A percentile compares a stretch with the other conserved stretches of the same genome.
These are phyloP conservation scores for Histomonas meleagridis DNA, from an alignment of 208 protist species.

Conservation along the genomic window DNA sequence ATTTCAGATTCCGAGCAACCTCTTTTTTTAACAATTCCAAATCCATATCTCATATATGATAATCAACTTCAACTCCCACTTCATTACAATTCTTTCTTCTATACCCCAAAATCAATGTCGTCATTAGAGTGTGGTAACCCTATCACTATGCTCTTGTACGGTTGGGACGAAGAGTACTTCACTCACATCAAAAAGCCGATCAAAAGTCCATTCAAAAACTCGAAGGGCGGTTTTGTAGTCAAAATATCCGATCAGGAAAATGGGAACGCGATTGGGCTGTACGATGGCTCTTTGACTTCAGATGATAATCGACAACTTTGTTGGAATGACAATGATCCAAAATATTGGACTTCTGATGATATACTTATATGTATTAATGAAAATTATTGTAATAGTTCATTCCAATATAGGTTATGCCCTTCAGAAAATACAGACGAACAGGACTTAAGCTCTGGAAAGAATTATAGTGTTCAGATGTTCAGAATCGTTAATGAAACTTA, in stretches of 20 bases:
- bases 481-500: background rate
- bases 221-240: background rate
- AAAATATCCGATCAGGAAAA: background rate
- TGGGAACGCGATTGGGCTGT: background rate
- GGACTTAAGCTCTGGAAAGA: background rate
- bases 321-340: background rate
- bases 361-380: background rate
- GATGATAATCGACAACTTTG: background rate
- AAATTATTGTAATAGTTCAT: background rate
- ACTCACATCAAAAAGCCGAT: background rate
- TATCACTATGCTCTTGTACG: background rate
- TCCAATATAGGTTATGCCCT: background rate
- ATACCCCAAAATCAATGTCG: background rate
- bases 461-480: background rate
- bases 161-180: background rate
- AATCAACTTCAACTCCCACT: too few relatives aligned
- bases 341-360: background rate
- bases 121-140: background rate
- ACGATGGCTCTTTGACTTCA: background rate
- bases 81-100: background rate
- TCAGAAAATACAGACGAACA: background rate
- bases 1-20: background rate
- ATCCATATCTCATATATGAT: too few relatives aligned
- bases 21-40: background rate
- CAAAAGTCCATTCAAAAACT: background rate